These are phyloP conservation scores for Rhododendron ovatum DNA, from an alignment of 148 eudicot species.

Conservation along the genomic window DNA sequence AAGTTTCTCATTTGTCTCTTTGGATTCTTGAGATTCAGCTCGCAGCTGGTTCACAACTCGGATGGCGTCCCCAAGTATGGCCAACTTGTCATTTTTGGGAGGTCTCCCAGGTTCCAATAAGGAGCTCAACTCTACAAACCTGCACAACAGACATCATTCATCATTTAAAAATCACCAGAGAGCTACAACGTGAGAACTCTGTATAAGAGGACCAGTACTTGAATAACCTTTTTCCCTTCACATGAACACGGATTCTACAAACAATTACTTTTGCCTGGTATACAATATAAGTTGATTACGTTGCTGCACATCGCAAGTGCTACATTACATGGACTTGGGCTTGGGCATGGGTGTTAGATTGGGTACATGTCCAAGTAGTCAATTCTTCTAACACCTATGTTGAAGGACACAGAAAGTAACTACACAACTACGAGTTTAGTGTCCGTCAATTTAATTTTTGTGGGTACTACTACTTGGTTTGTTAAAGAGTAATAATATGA, in stretches of 20 bases:
- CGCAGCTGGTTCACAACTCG: constrained; percentile 59
- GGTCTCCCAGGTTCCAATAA: constrained; percentile 72
- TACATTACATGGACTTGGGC: background rate
- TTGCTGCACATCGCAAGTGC: background rate
- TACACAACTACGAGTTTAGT: background rate
- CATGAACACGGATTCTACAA: background rate
- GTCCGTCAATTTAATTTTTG: background rate
- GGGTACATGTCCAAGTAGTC: background rate
- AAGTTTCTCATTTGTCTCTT: constrained; percentile 61
- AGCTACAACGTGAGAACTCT: background rate
- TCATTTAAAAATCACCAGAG: background rate
- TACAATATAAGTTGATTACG: background rate
- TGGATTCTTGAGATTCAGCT: constrained; percentile 48
- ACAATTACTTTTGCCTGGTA: background rate
- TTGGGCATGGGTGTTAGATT: background rate
- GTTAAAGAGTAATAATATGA: background rate
- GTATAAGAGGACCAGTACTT: background rate
- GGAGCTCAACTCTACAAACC: constrained; percentile 70
- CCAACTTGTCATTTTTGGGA: constrained; percentile 73
- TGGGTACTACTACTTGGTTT: background rate
- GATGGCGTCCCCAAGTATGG: constrained; percentile 69
- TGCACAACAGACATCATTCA: constrained; percentile 23
- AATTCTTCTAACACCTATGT: background rate
- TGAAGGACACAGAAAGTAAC: background rate
- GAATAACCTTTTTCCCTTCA: background rate